These are phyloP conservation scores for Gynandropsis gynandra DNA, from an alignment of 345 rosid genomes.

Conservation along the genomic window DNA sequence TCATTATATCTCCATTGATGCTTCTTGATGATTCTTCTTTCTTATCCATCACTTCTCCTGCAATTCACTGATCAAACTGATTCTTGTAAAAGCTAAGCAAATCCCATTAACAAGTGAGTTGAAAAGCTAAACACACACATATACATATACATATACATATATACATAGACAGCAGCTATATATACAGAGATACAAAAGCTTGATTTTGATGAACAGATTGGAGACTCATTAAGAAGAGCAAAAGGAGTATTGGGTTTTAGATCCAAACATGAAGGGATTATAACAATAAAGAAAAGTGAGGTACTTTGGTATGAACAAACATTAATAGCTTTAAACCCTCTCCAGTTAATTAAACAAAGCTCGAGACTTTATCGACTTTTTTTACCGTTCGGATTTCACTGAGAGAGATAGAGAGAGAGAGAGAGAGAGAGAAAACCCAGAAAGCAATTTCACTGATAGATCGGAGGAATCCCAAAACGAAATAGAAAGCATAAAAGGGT, in stretches of 20 bases:
- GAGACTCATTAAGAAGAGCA: not conserved
- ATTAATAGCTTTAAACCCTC: no score
- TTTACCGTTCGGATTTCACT: not conserved
- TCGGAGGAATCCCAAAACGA: not conserved
- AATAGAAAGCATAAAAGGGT: constrained; percentile 7
- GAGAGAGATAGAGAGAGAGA: not conserved
- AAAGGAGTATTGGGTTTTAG: not conserved
- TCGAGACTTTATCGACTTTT: not conserved
- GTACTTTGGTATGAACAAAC: no score
- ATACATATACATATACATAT: constrained; percentile 14
- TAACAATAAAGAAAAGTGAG: no score
- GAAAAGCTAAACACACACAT: constrained; percentile 4
- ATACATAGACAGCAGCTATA: no score
- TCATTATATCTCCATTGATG: constrained; percentile 29
- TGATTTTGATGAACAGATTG: not conserved
- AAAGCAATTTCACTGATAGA: constrained; percentile 13
- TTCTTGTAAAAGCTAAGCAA: constrained; percentile 5
- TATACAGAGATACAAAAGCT: no score
- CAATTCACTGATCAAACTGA: not conserved
- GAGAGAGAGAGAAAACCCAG: constrained; percentile 6
- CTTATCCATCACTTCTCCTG: constrained; percentile 29
- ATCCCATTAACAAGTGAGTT: constrained; percentile 7
- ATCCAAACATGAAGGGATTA: not conserved
- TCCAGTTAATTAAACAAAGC: not conserved
- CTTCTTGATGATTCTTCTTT: constrained; percentile 25